Evolutionary conservation across 2,329 filamentous ascomycete species (phyloP), one percentile per base, ranked within the genome.

Genomic region (Aspergillus ochraceus): DNA sequence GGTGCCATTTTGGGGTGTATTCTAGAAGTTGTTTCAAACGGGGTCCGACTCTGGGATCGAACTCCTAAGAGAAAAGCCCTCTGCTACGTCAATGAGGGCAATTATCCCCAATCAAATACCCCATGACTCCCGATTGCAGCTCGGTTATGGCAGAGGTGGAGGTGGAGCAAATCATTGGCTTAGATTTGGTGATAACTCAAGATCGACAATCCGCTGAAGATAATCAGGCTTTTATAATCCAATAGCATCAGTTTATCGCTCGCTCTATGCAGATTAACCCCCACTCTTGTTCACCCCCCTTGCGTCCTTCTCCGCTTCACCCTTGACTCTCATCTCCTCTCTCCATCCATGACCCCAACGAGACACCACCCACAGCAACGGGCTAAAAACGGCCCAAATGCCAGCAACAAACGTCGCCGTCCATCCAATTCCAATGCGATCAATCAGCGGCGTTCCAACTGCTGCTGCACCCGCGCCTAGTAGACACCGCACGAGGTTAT

Each of bases 401-500:
- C 49, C 59, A 2, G 67, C 65, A 52, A 70, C 63, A 9, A 69
- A 58, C 0, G 66, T 65, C 1, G 55, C 61, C 1, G 69, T 70
- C 68, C 69, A 70, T 8, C 70, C 70, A 29, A 68, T 55, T 0
- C 68, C 68, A 14, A 71, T 71, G 0, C 59, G 56, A 22, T 64
- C 50, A 36, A 71, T 69, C 6, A 71, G 19, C 1, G 70, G 69
- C 0, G 50, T 36, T 1, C 64, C 61, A 29, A 65, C 49, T 2
- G 67, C 69, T 10, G 66, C 65, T 3, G 66, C 60, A 2, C 65
- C 70, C 4, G 70, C 69, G 1, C 62, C 69, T 58, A 71, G 30
- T 50, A 67, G 46, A 26, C 67, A 70, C 2, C 68, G 62, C 26
- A 65, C 59, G 2, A 69, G 54, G 39, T 70, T 70, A 46, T 64